Evolutionary conservation across 805 yeast species (phyloP).

Genomic region (Candida sonorensis): DNA sequence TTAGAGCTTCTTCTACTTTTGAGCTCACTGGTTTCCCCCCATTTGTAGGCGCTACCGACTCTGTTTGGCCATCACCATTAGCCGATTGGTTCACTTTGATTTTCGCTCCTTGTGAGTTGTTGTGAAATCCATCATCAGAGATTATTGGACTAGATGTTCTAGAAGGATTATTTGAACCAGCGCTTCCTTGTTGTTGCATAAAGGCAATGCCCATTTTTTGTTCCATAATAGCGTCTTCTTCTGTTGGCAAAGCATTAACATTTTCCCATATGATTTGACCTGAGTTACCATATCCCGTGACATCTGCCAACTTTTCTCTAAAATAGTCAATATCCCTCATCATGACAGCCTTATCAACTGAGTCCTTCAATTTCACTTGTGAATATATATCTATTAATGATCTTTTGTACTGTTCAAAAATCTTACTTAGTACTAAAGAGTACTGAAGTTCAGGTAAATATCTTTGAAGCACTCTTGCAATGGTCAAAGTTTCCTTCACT

Average conservation of each 20-base stretch:
- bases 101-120: no score
- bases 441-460: slow-evolving; percentile 48
- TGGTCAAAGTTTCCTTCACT: slow-evolving; percentile 60
- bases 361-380: slow-evolving; percentile 40
- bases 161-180: no score
- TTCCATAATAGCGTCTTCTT: slow-evolving; percentile 44
- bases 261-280: slow-evolving; percentile 60
- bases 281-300: slow-evolving; percentile 54
- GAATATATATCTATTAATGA: slow-evolving; percentile 46
- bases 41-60: no score
- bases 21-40: no score
- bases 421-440: slow-evolving; percentile 37
- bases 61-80: no score
- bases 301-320: slow-evolving; percentile 49
- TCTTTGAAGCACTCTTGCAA: slow-evolving; percentile 51
- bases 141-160: no score
- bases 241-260: slow-evolving; percentile 44
- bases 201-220: slow-evolving; percentile 37
- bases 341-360: slow-evolving; percentile 46
- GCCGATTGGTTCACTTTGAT: no score
- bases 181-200: no score
- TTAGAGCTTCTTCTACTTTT: no score
- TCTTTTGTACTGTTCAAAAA: slow-evolving; percentile 53
- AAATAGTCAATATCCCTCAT: slow-evolving; percentile 59
- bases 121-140: no score